Base-by-base conservation (phyloP, 2,329 filamentous ascomycete species). In the Phyllachora maydis region DNA sequence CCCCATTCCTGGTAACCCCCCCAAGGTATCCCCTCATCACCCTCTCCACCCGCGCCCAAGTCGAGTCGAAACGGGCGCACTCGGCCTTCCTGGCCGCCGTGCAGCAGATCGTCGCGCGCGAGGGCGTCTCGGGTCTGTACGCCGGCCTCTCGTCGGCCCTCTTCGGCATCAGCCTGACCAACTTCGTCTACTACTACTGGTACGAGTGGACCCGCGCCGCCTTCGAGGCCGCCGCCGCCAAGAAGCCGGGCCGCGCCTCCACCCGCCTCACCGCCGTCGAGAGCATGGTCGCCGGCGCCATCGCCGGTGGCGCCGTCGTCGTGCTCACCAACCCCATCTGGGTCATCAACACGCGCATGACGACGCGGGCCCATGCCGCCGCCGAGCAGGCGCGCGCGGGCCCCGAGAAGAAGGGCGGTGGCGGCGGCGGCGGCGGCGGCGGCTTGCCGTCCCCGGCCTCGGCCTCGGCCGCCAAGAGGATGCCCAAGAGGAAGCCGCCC, bases 121-220 rank as follows among this genome's bases (percentile, higher is more conserved):
- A 98, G 35, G 88, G 88, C 16, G 27, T 88, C 6, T 40, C 56
- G 22, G 88, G 88, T 5, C 65, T 98, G 6, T 98, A 98, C 41
- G 69, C 77, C 24, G 88, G 88, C 30, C 82, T 98, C 45, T 62
- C 68, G 29, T 83, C 85, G 23, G 70, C 83, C 4, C 57, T 98
- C n/a, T 54, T 95, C 24, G 88, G 88, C 25, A 88, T 98, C 18
- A 85, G 82, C 2, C 93, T 83, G 14, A 95, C 85, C 24, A 98
- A 98, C 49, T 98, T 98, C 45, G 88, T 88, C 39, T 98, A 98
- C 53, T 98, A 98, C 47, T 98, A 98, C 55, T 95, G 85, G 83
- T 95, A 95, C 47, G 85, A 81, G 4, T 53, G 88, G 14, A 79
- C 93, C 16, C 70, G 88, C 32, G 68, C 68, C 10, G 49, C 92